Conservation (phyloP, 2,329 filamentous ascomycete genomes). For the Exophiala dermatitidis region DNA sequence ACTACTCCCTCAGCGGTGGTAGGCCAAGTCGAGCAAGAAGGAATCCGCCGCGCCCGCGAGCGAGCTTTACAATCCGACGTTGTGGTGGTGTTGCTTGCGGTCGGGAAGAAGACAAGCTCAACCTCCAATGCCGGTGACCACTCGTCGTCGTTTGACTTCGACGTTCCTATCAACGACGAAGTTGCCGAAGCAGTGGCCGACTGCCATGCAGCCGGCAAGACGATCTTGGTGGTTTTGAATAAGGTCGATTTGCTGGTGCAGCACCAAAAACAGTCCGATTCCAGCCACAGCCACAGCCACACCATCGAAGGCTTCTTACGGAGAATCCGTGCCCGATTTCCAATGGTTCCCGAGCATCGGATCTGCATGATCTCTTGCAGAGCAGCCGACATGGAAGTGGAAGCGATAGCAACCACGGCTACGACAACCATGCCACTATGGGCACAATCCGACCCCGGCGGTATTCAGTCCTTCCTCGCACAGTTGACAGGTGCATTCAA, state of each 20-base stretch:
- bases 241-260: conserved; percentile 48
- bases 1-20: too few relatives aligned
- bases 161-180: conserved; percentile 46
- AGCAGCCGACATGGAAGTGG: conserved; percentile 36
- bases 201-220: conserved; percentile 44
- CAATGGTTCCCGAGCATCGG: conserved; percentile 38
- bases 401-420: too few relatives aligned
- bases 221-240: conserved; percentile 55
- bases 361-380: conserved; percentile 67
- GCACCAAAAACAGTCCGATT: too few relatives aligned
- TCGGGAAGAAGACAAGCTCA: conserved; percentile 46
- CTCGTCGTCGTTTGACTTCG: conserved; percentile 26
- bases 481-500: conserved; percentile 62
- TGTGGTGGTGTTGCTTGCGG: conserved; percentile 69
- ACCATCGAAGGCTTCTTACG: conserved; percentile 9
- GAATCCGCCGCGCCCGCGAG: conserved; percentile 76
- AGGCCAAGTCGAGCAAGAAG: conserved; percentile 76
- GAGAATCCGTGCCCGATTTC: conserved; percentile 41
- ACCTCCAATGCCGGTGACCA: too few relatives aligned
- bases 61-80: conserved; percentile 79
- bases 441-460: conserved; percentile 41
- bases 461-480: conserved; percentile 61
- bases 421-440: too few relatives aligned
- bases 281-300: too few relatives aligned
- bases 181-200: conserved; percentile 48